Evolutionary conservation across 768 basidiomycete genomes (phyloP), one percentile per base, ranked within the genome.

Genomic region (Russula olivacea): DNA sequence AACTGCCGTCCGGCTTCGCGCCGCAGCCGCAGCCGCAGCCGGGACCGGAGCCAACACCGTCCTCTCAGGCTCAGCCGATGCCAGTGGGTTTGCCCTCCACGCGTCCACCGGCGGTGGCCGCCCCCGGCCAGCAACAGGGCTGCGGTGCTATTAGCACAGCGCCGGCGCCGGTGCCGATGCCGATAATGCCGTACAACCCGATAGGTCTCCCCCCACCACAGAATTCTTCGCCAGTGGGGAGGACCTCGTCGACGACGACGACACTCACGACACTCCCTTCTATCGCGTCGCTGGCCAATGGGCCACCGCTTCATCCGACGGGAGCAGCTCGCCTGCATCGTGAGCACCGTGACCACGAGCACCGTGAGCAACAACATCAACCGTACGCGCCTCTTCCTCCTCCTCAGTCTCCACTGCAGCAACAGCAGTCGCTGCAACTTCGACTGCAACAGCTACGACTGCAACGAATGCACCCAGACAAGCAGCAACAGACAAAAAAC

Each of bases 401-500:
- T 59, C 62, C 58, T 59, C 63, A 54, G 58, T 36, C 57, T 63
- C 58, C 47, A 21, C 45, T 54, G 62, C 62, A 63, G 62, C 62
- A 59, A 36, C 61, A 63, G 51, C 61, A 58, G 56, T 50, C 61
- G 51, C 61, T 58, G 61, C 61, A 63, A 58, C 63, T 15, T 2
- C 40, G 40, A 55, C 58, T 15, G 19, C 63, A 59, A 11, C 58
- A 55, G 47, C n/a, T 45, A 57, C 43, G n/a, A 9, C n/a, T n/a
- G n/a, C 62, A 63, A 52, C 57, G 57, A 45, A 50, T 63, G 57
- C 49, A 59, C 41, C 58, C 9, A 8, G 17, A 54, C 45, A 48
- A 15, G 14, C 63, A 59, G 4, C 63, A 60, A 32, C 63, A 64
- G 63, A 57, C 64, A 66, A 68, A 68, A 68, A 68, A 68, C 65